A percentile compares a stretch with the other conserved stretches of the same genome.
Conservation (phyloP, 805 yeast genomes). For the Schwanniomyces sp. region DNA sequence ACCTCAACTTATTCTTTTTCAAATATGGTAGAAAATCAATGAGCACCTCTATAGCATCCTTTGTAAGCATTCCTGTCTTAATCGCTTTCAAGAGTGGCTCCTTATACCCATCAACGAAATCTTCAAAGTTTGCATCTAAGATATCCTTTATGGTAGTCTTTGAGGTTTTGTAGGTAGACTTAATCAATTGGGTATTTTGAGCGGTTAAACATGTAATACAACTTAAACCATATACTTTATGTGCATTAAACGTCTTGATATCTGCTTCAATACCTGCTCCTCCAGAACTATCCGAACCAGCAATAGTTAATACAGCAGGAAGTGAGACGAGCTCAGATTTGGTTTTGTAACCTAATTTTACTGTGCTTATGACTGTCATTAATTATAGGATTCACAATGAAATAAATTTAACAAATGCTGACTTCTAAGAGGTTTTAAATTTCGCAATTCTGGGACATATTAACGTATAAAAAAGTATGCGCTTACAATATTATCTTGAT, state of each 20-base stretch:
- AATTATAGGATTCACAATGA: not conserved
- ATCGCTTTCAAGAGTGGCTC: constrained; percentile 52
- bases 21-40: constrained; percentile 31
- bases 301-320: constrained; percentile 38
- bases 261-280: constrained; percentile 95
- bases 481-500: constrained; percentile 4
- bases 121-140: constrained; percentile 55
- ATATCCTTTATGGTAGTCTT: constrained; percentile 45
- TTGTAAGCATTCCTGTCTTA: constrained; percentile 77
- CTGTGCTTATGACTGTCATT: not conserved
- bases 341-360: not conserved
- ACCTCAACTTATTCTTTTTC: constrained; percentile 19
- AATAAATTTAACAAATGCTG: not conserved
- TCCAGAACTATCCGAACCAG: constrained; percentile 84
- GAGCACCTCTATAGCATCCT: constrained; percentile 52
- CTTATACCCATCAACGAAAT: constrained; percentile 43
- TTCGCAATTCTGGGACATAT: constrained; percentile 6
- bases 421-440: not conserved
- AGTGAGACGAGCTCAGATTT: not conserved
- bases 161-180: constrained; percentile 44
- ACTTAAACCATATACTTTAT: constrained; percentile 73
- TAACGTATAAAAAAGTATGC: constrained; percentile 11
- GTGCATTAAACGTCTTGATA: constrained; percentile 72
- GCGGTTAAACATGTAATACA: constrained; percentile 80
- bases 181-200: constrained; percentile 61